Conservation (phyloP, 305 asterid genomes). For the Rubia tinctorum region DNA sequence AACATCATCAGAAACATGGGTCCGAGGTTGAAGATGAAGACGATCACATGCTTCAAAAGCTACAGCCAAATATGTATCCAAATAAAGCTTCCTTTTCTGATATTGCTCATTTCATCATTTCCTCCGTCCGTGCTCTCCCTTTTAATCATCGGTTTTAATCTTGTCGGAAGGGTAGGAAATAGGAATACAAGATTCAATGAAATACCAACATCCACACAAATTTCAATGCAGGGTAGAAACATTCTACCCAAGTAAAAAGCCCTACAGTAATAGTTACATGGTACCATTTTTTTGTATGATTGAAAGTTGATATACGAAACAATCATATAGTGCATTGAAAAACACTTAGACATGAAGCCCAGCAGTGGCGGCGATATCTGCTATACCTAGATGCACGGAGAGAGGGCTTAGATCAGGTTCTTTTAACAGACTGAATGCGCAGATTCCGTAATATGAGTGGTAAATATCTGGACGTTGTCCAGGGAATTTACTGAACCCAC, state of each 20-base stretch:
- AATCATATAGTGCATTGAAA: constrained; percentile 2
- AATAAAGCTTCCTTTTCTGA: background rate
- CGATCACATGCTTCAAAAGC: constrained; percentile 20
- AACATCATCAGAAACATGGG: constrained; percentile 8
- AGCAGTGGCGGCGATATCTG: constrained; percentile 46
- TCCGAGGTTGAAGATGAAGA: constrained; percentile 1
- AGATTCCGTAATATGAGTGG: constrained; percentile 81
- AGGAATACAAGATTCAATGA: background rate
- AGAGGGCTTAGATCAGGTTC: constrained; percentile 62
- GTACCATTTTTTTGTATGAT: background rate
- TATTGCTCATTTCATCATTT: constrained; percentile 8
- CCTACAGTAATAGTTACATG: background rate
- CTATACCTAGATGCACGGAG: constrained; percentile 62
- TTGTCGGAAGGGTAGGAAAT: background rate
- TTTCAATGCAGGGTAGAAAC: background rate
- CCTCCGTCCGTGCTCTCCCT: background rate
- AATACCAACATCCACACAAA: background rate
- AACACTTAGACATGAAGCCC: constrained; percentile 32
- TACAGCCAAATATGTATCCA: background rate
- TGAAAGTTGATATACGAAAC: background rate
- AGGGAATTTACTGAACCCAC: constrained; percentile 95
- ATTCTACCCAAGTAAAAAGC: background rate
- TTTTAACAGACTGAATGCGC: constrained; percentile 75
- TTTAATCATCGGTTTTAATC: background rate
- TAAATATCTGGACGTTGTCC: constrained; percentile 74